Evolutionary conservation across 2,329 filamentous ascomycete species (phyloP).

Genomic region (Curvularia lunata): DNA sequence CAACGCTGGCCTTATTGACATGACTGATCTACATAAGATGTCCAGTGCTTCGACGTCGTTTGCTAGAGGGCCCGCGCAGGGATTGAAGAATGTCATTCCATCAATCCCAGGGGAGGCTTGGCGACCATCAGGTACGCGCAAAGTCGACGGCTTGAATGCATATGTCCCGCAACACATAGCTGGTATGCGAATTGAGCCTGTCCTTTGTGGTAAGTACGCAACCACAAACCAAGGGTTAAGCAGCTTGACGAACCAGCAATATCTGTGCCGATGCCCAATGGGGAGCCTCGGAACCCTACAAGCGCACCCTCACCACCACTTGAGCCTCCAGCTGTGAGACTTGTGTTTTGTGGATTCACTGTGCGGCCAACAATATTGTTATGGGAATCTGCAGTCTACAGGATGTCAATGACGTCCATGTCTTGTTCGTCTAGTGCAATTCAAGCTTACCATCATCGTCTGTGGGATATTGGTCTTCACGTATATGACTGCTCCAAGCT

Average conservation of each 20-base stretch:
- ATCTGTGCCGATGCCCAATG: slow-evolving; percentile 66
- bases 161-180: slow-evolving; percentile 60
- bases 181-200: slow-evolving; percentile 55
- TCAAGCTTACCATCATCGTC: slow-evolving; percentile 64
- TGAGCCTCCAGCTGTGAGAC: slow-evolving; percentile 65
- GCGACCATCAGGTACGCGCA: slow-evolving; percentile 53
- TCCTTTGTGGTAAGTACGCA: background rate
- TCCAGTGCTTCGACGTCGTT: slow-evolving; percentile 7
- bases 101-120: slow-evolving; percentile 1
- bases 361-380: slow-evolving; percentile 69
- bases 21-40: slow-evolving; percentile 2
- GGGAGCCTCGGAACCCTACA: slow-evolving; percentile 62
- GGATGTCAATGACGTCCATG: background rate
- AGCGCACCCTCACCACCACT: slow-evolving; percentile 70
- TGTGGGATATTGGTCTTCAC: slow-evolving; percentile 72
- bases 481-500: slow-evolving; percentile 68
- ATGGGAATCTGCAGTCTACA: slow-evolving; percentile 58
- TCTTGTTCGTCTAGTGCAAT: background rate
- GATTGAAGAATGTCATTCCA: slow-evolving; percentile 8
- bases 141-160: slow-evolving; percentile 60
- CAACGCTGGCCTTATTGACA: slow-evolving; percentile 7
- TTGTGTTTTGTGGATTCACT: slow-evolving; percentile 64
- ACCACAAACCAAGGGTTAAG: background rate
- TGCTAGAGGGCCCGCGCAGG: slow-evolving; percentile 9
- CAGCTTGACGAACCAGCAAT: slow-evolving; percentile 48